Evolutionary conservation across 257 asterid genomes (phyloP), one percentile per base, ranked within the genome.

Genomic region (Capsicum pubescens): DNA sequence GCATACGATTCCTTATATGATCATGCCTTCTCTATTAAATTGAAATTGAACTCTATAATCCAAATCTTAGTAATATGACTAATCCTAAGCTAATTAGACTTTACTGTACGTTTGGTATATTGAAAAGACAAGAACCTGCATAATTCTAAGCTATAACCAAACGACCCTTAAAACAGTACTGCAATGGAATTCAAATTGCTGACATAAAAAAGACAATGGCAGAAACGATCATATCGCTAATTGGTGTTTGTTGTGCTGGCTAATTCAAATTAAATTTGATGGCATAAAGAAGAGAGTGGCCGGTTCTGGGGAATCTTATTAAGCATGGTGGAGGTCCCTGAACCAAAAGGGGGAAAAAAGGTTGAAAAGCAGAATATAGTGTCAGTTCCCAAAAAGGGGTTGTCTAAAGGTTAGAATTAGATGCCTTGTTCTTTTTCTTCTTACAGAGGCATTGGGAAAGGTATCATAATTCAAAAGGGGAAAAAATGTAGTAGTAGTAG

Each of bases 381-480:
- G 83, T 66, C 52, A 39, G 39, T 60, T 60, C 83, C 48, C 46
- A 72, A 81, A 85, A 85, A 17, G 60, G 17, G 3, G 1, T 46
- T 1, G 56, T 74, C 9, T 64, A 86, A 86, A 83, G 86, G 81
- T 21, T 21, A 76, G 81, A 76, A 61, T 68, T 80, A 80, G 83
- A 90, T 86, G 93, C 90, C 85, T 78, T 81, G 61, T 83, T 81
- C 70, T 89, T 90, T 85, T 79, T 64, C 70, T 89, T 90, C 32
- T 90, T 89, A 79, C 91, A 88, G 88, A 84, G 70, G 61, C 88
- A 86, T 89, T 86, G 84, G 77, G 35, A 64, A 64, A 76, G 61
- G 63, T 74, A 76, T 76, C 48, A 76, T 76, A 21, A 76, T 76
- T 55, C 63, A 19, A 50, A 74, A 19, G 1, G 81, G 44, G 14